Percentiles rank a stretch among this genome's conserved stretches.
phyloP scores from a whole-genome alignment of 2,329 filamentous ascomycete species.

The Ophiostoma montium region DNA sequence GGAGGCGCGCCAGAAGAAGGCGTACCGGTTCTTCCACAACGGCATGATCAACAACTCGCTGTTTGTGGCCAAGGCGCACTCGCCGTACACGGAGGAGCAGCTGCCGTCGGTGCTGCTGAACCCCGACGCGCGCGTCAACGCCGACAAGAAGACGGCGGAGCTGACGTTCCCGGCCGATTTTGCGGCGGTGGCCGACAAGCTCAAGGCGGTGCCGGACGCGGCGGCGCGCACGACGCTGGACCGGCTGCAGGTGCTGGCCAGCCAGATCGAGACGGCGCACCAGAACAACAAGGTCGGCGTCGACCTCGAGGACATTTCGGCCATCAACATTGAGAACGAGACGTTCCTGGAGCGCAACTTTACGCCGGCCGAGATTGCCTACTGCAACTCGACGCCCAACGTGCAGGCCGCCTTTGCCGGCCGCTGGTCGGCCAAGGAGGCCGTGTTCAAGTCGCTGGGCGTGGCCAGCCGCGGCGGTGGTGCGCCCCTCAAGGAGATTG shows the following conservation, averaged over 20 bases:
- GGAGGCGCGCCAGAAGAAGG: constrained; percentile 89
- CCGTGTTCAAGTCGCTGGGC: constrained; percentile 93
- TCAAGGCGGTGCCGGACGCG: constrained; percentile 20
- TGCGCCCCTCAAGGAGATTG: constrained; percentile 84
- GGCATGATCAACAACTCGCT: constrained; percentile 95
- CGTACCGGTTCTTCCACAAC: constrained; percentile 97
- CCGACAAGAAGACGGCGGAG: constrained; percentile 75
- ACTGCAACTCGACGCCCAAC: constrained; percentile 54
- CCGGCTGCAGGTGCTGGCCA: constrained; percentile 65
- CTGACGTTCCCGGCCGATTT: constrained; percentile 60
- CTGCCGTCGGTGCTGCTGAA: constrained; percentile 84
- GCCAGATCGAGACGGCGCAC: constrained; percentile 36
- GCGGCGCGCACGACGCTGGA: constrained; percentile 42
- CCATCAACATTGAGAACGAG: constrained; percentile 85
- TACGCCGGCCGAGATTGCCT: constrained; percentile 66
- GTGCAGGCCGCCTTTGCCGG: constrained; percentile 88
- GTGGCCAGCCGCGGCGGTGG: constrained; percentile 78
- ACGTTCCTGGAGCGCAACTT: constrained; percentile 95
- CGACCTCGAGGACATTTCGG: constrained; percentile 77
- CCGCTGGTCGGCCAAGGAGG: constrained; percentile 95
- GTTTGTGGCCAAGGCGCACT: constrained; percentile 87
- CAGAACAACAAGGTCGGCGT: constrained; percentile 73
- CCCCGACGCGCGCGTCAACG: constrained; percentile 71
- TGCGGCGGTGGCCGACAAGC: constrained; percentile 46
- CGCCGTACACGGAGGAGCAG: constrained; percentile 81